Evolutionary conservation across 495 filamentous ascomycete genomes (phyloP), one percentile per base, ranked within the genome.

Genomic region (Neurospora sp.): DNA sequence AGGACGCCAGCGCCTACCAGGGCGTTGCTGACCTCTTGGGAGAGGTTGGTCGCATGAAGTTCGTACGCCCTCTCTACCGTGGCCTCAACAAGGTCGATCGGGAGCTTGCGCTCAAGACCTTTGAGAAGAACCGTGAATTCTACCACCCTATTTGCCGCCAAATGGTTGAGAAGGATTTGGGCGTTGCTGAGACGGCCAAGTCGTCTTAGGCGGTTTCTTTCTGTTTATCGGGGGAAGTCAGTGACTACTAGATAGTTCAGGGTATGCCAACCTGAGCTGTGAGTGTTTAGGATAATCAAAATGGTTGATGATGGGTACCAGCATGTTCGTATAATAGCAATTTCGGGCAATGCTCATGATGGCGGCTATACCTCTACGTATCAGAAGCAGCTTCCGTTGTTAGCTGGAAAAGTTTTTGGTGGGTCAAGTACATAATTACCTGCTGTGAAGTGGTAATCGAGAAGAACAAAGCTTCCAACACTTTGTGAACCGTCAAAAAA

Each of bases 41-140:
- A 4, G 86, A 85, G 18, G 93, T 97, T 74, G 95, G 95, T 5
- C 87, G 96, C 69, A 97, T 99, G 95, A 99, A 99, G 86, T 98
- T 95, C 80, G 94, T 97, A 71, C 86, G 94, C 73, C 92, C 94
- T 70, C 80, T 99, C 80, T 96, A 89, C 83, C 87, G 90, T 74
- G 83, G 87, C 71, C 82, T 98, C 75, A 90, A 90, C 75, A 88
- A 89, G 75, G 86, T 90, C 3, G 91, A 97, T 83, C 84, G 88
- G 39, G 81, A 89, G 39, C 80, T 97, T 78, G 95, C 96, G 8
- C 75, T 93, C 53, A 85, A 88, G 79, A 97, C 95, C 1, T 97
- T 97, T 77, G 85, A 93, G 84, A 91, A 91, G 84, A 89, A 97
- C 76, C 92, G 87, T 75, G 89, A 92, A 69, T 99, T 98, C 77